Percentiles rank a stretch among this genome's conserved stretches.
These are phyloP conservation scores for Agrocybe praecox DNA, from an alignment of 768 basidiomycete species.

Conservation along the genomic window DNA sequence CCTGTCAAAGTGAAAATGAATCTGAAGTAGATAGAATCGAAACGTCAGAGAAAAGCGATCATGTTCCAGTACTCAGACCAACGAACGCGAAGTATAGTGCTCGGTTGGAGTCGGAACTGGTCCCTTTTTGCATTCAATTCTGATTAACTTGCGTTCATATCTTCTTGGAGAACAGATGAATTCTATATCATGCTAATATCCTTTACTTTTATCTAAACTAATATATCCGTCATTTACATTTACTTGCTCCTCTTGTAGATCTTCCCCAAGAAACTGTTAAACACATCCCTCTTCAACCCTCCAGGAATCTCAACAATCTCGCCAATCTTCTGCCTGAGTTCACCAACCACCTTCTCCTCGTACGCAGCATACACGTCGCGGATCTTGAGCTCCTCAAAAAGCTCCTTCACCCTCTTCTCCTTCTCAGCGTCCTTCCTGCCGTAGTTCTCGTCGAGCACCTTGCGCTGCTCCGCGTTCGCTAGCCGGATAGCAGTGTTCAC, in stretches of 20 bases:
- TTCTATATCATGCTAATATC: too few species aligned
- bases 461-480: constrained; percentile 57
- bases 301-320: constrained; percentile 65
- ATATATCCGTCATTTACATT: not conserved
- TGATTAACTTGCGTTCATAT: too few species aligned
- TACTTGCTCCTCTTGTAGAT: constrained; percentile 72
- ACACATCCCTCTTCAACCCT: constrained; percentile 66
- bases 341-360: constrained; percentile 72
- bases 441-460: constrained; percentile 56
- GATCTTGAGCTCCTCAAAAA: constrained; percentile 76
- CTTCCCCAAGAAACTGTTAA: constrained; percentile 86
- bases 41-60: too few species aligned
- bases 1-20: too few species aligned
- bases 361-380: constrained; percentile 71
- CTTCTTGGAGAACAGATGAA: too few species aligned
- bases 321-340: constrained; percentile 71
- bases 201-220: too few species aligned
- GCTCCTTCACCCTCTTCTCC: constrained; percentile 45
- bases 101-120: too few species aligned
- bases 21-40: too few species aligned
- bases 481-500: constrained; percentile 81
- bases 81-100: too few species aligned
- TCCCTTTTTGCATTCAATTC: too few species aligned
- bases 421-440: constrained; percentile 57
- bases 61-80: too few species aligned